phyloP scores from a whole-genome alignment of 2,329 filamentous ascomycete genomes.

The Venturia pyrina region DNA sequence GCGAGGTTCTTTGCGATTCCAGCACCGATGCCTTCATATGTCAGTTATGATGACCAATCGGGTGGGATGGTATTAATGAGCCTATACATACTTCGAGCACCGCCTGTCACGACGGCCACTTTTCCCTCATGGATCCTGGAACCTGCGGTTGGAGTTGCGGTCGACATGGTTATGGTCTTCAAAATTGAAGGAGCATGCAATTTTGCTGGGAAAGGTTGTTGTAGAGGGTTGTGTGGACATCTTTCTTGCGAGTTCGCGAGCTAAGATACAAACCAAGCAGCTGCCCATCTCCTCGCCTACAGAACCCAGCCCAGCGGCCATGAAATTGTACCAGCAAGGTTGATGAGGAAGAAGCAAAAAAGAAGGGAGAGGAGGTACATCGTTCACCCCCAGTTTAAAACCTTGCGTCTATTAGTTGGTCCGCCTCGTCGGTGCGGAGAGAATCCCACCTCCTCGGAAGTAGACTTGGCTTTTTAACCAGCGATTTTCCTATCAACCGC shows the following conservation, averaged over 20 bases:
- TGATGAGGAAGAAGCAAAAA: background rate
- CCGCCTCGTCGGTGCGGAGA: background rate
- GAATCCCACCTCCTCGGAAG: background rate
- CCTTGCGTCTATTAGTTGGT: background rate
- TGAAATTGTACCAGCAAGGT: background rate
- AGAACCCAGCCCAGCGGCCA: background rate
- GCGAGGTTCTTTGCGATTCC: conserved; percentile 59
- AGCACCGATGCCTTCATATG: conserved; percentile 57
- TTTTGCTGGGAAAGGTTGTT: background rate
- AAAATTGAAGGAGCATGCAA: background rate
- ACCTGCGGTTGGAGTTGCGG: background rate
- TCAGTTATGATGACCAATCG: conserved; percentile 11
- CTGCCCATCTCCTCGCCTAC: background rate
- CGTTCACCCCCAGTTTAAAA: background rate
- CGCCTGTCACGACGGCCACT: conserved; percentile 1
- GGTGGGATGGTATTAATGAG: background rate
- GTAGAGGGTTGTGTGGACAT: background rate
- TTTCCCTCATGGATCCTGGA: conserved; percentile 1
- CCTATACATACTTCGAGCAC: background rate
- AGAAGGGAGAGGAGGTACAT: background rate
- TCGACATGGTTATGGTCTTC: background rate
- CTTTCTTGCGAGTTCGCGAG: background rate
- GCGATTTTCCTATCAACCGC: background rate
- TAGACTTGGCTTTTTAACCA: background rate
- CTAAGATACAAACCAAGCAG: background rate